Conservation (phyloP, 768 basidiomycete genomes). For the Xanthoconium stramineum region DNA sequence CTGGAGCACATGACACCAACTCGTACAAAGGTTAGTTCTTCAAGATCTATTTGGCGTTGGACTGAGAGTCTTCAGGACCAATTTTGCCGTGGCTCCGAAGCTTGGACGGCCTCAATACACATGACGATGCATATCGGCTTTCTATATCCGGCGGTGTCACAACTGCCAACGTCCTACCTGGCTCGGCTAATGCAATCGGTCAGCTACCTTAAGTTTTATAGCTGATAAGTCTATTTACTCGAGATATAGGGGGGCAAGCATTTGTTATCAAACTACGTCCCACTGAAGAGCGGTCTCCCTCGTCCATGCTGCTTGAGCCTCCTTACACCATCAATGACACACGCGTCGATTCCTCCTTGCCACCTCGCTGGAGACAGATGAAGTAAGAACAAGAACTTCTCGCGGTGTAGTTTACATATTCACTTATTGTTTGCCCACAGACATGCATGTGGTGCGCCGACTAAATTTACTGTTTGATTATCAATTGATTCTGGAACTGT, state of each 20-base stretch:
- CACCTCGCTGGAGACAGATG: conserved; percentile 76
- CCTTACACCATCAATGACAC: conserved; percentile 60
- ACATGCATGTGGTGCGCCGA: conserved; percentile 54
- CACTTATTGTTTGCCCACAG: conserved; percentile 27
- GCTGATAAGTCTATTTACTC: conserved; percentile 6
- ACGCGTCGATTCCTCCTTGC: conserved; percentile 33
- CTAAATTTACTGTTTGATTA: not conserved
- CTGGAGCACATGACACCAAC: conserved; percentile 56
- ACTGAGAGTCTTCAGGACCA: conserved; percentile 36
- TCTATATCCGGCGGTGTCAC: conserved; percentile 89
- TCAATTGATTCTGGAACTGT: not conserved
- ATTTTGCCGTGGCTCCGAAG: conserved; percentile 76
- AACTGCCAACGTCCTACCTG: conserved; percentile 77
- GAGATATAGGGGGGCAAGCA: conserved; percentile 71
- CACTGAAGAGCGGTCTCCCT: conserved; percentile 70
- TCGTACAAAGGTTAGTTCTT: conserved; percentile 47
- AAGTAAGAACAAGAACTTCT: conserved; percentile 45
- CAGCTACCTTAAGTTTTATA: conserved; percentile 17
- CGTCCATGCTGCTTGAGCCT: conserved; percentile 83
- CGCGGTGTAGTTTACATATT: not conserved
- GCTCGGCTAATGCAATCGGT: conserved; percentile 76
- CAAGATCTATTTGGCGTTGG: not conserved
- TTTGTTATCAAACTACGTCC: conserved; percentile 83
- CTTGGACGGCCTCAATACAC: conserved; percentile 83
- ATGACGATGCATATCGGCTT: conserved; percentile 70